Percentiles rank a stretch among this genome's conserved stretches.
Evolutionary conservation across 176 grass and related monocot species (phyloP).

Genomic region (barley (Hordeum vulgare)): MorexV3_pseudomolecules_assembly NC_058519.1:462296565-462297064

Average conservation of each 20-base stretch:
- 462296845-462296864: slow-evolving; percentile 1
- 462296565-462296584: slow-evolving; percentile 8
- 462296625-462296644: background rate
- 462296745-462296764: background rate
- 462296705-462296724: slow-evolving; percentile 32
- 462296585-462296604: background rate
- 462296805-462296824: slow-evolving; percentile 18
- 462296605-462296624: background rate
- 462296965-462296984: background rate
- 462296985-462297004: background rate
- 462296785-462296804: slow-evolving; percentile 20
- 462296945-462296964: background rate
- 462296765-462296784: background rate
- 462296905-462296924: slow-evolving; percentile 42
- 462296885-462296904: slow-evolving; percentile 28
- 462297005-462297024: slow-evolving; percentile 20
- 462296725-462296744: background rate
- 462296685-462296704: slow-evolving; percentile 35
- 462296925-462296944: slow-evolving; percentile 3
- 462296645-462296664: background rate
- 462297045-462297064: background rate
- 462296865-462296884: slow-evolving; percentile 37
- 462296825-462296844: background rate
- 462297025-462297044: background rate
- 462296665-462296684: slow-evolving; percentile 23